Evolutionary conservation across 2,329 filamentous ascomycete species (phyloP).

Genomic region (Calonectria fujianensis): DNA sequence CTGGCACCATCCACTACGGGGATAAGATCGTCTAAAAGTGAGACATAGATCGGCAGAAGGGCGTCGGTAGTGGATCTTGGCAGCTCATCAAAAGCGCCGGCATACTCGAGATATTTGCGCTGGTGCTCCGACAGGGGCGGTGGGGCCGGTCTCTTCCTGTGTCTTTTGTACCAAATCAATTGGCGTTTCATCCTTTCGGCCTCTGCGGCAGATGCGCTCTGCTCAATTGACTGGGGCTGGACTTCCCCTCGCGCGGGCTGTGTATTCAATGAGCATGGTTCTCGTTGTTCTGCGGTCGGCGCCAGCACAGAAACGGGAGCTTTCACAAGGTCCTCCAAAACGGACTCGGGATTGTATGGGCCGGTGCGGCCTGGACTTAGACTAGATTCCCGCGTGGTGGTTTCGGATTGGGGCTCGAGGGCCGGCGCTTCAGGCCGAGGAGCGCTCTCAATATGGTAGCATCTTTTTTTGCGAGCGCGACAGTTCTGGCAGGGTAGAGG

Average conservation of each 20-base stretch:
- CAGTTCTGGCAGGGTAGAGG: slow-evolving; percentile 40
- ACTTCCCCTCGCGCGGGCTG: neutral
- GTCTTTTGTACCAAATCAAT: slow-evolving; percentile 38
- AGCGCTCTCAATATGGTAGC: slow-evolving; percentile 31
- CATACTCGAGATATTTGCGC: slow-evolving; percentile 31
- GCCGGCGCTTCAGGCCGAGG: neutral
- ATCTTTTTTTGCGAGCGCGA: slow-evolving; percentile 40
- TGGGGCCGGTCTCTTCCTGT: slow-evolving; percentile 10
- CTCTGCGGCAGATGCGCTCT: neutral
- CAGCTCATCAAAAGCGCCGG: slow-evolving; percentile 36
- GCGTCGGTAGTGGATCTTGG: slow-evolving; percentile 38
- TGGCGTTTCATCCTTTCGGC: slow-evolving; percentile 21
- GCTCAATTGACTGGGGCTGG: neutral
- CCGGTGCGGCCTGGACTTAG: slow-evolving; percentile 16
- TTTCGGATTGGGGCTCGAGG: neutral
- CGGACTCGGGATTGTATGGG: slow-evolving; percentile 40
- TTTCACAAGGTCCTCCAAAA: slow-evolving; percentile 33
- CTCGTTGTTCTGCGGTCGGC: neutral
- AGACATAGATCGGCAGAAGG: slow-evolving; percentile 37
- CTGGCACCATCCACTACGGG: slow-evolving; percentile 35
- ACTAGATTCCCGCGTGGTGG: slow-evolving; percentile 29
- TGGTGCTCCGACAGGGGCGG: slow-evolving; percentile 38
- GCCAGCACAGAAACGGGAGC: slow-evolving; percentile 3
- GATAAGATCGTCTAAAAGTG: slow-evolving; percentile 39
- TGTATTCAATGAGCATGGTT: neutral